These are phyloP conservation scores for Eucalyptus curtisii DNA, from an alignment of 345 rosid genomes.

Conservation along the genomic window DNA sequence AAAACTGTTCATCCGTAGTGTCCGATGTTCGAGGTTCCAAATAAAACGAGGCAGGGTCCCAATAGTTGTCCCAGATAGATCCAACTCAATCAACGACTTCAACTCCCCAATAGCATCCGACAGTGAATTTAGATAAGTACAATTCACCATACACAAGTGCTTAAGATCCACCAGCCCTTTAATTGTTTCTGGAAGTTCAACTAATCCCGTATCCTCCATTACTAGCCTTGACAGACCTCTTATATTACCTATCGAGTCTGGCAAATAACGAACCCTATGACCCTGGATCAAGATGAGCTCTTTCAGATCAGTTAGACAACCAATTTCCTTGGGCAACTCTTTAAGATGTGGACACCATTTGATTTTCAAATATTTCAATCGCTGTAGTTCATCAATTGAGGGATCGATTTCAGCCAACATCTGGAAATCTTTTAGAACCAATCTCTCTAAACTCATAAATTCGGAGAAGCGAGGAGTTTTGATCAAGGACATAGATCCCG, in stretches of 20 bases:
- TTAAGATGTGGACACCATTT: neutral
- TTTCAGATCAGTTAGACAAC: neutral
- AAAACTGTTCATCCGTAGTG: no score
- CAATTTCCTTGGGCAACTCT: neutral
- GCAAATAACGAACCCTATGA: neutral
- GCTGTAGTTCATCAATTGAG: neutral
- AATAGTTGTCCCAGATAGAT: no score
- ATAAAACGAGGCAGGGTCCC: no score
- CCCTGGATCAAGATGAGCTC: neutral
- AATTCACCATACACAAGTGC: neutral
- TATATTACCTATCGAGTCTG: neutral
- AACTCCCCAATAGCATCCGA: fast-evolving
- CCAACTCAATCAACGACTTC: no score
- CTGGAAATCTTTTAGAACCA: neutral
- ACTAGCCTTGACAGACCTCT: neutral
- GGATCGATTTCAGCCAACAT: neutral
- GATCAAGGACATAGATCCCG: fast-evolving
- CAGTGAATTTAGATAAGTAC: neutral
- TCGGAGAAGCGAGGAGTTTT: neutral
- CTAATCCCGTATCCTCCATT: neutral
- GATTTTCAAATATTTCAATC: neutral
- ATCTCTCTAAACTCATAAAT: neutral
- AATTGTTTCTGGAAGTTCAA: neutral
- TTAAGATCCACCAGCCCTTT: neutral
- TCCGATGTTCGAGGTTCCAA: no score